A percentile compares a stretch with the other conserved stretches of the same genome.
Conservation (phyloP, 345 rosid genomes). For the Syzygium oleosum region DNA sequence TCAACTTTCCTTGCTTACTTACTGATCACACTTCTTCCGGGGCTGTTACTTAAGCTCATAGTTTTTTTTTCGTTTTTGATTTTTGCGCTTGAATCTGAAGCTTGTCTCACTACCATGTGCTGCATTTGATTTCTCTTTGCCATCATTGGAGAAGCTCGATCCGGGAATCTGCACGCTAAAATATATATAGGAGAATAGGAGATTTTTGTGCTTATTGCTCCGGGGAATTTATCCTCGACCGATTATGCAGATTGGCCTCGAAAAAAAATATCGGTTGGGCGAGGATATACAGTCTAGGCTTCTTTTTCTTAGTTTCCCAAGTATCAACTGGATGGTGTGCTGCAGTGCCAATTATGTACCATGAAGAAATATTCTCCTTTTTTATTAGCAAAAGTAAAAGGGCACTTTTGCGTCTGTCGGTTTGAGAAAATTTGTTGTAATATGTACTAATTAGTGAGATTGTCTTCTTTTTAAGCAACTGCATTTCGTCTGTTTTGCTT, state of each 20-base stretch:
- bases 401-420: neutral
- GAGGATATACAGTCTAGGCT: neutral
- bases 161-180: neutral
- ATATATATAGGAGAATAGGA: neutral
- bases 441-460: neutral
- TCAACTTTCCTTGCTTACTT: neutral
- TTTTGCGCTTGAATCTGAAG: neutral
- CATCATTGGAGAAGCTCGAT: neutral
- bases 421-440: neutral
- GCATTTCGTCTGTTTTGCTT: neutral
- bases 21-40: neutral
- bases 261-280: neutral
- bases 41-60: neutral
- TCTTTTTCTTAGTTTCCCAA: neutral
- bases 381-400: neutral
- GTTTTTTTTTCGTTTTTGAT: neutral
- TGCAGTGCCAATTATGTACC: neutral
- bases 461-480: neutral
- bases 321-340: neutral
- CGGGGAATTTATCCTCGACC: neutral
- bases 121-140: neutral
- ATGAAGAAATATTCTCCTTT: neutral
- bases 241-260: neutral
- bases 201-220: neutral
- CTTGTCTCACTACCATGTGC: neutral